Evolutionary conservation across 108 stramenopile genomes (phyloP), one percentile per base, ranked within the genome.

Genomic region (Cyclotella atomus): DNA sequence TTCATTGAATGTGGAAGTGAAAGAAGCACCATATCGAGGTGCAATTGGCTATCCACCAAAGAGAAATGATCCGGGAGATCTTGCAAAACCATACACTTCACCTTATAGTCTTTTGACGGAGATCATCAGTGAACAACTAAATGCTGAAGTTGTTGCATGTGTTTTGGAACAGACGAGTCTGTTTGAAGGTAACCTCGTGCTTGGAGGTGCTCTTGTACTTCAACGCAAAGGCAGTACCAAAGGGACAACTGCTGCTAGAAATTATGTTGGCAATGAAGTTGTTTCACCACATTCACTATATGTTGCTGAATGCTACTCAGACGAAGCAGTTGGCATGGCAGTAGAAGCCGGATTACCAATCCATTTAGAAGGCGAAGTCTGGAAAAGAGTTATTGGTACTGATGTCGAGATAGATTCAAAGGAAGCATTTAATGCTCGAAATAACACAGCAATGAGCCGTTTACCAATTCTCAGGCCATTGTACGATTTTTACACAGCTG

Each of bases 241-340:
- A 46, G 59, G 75, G 23, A 65, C 82, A 10, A 77, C 47, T 1
- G n/a, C 91, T 14, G 53, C 65, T 41, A 93, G 91, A 46, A 90
- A 54, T 16, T 69, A 82, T 29, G 46, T 82, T 14, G 88, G 90
- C 66, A 70, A 78, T 33, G 83, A 87, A n/a, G 87, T 88, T 17
- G 81, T 88, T 3, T 66, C 55, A 16, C 88, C 86, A 6, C 79
- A 87, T 25, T 85, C 89, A n/a, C 61, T 77, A 17, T 74, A 88
- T 33, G 70, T 97, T 21, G 95, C 96, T 25, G 93, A 97, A 78
- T 94, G 94, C 65, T 83, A 85, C 60, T 63, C 71, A 19, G 97
- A 97, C 66, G 97, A 96, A 77, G 97, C 97, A 9, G 79, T 97
- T 27, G 94, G 91, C 4, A 65, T 97, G 47, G 88, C 93, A 9